These are phyloP conservation scores for Peribolospora kevripleyi DNA, from an alignment of 768 basidiomycete genomes.

Conservation along the genomic window DNA sequence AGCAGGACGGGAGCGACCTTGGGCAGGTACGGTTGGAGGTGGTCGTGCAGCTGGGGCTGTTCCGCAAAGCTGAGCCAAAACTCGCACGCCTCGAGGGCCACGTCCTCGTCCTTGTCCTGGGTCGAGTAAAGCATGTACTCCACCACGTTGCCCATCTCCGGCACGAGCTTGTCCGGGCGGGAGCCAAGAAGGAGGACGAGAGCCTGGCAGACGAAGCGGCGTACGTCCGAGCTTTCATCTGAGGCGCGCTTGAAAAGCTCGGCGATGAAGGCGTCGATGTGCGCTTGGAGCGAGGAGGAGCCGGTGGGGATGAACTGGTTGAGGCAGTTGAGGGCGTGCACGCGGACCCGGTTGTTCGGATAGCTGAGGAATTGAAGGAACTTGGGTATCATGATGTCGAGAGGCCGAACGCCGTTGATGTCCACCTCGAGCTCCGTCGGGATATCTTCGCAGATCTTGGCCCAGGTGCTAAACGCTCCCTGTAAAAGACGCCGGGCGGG, in stretches of 20 bases:
- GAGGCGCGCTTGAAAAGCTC: conserved; percentile 84
- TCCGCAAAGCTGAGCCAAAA: conserved; percentile 99
- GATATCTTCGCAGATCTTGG: conserved; percentile 91
- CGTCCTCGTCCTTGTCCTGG: conserved; percentile 72
- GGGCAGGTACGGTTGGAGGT: conserved; percentile 61
- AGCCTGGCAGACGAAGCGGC: conserved; percentile 84
- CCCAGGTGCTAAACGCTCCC: conserved; percentile 82
- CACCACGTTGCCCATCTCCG: conserved; percentile 80
- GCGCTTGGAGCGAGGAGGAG: conserved; percentile 62
- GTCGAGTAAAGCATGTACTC: conserved; percentile 98
- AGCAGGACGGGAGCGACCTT: conserved; percentile 86
- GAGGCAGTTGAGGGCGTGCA: conserved; percentile 77
- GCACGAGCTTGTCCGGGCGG: conserved; percentile 86
- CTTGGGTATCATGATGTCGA: conserved; percentile 91
- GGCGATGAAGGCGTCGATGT: conserved; percentile 82
- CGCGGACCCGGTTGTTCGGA: conserved; percentile 62
- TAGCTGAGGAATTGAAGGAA: conserved; percentile 76
- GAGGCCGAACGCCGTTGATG: conserved; percentile 70
- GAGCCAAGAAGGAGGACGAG: conserved; percentile 78
- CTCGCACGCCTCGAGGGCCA: conserved; percentile 89
- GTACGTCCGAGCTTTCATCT: conserved; percentile 78
- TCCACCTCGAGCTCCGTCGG: conserved; percentile 73
- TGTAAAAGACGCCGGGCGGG: conserved; percentile 15
- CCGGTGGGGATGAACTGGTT: conserved; percentile 64
- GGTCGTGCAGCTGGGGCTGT: conserved; percentile 60